Evolutionary conservation across 2,329 filamentous ascomycete species (phyloP), one percentile per base, ranked within the genome.

Genomic region (Fusarium veterinarium): DNA sequence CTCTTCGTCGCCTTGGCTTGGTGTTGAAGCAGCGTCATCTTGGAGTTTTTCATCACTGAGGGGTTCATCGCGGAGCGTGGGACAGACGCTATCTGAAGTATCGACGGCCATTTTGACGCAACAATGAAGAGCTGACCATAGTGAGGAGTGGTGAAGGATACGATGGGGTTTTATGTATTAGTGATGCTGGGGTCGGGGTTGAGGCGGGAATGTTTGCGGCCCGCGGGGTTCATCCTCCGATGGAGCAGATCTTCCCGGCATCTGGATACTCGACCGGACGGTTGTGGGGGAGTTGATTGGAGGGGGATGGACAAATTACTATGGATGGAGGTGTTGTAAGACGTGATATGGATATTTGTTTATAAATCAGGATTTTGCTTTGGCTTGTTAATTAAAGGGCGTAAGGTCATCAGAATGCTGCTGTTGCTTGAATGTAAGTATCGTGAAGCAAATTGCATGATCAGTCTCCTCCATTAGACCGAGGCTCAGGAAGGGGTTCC

Each of bases 151-250:
- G 17, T 5, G 40, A 12, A 11, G 12, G 4, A 8, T 11, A 8
- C 8, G 8, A 25, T 53, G 6, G 30, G 16, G 14, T 53, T 71
- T 72, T 46, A 25, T 72, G 58, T 70, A 65, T 60, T 48, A 35
- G 41, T 41, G n/a, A 30, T 44, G 33, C 52, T 25, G 38, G 35
- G 53, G n/a, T 31, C 40, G 41, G 33, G 49, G 46, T 38, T 19
- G 52, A 49, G 31, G 41, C n/a, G 48, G 37, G 17, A 25, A 33
- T 46, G 41, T 35, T 60, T 60, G 58, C 58, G 58, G 58, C 37
- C 58, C 57, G 69, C 67, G 69, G 71, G 71, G 71, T 68, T 73
- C 40, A 58, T 38, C 53, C 57, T 67, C 71, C 69, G 69, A 53
- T 37, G 40, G 38, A 58, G 68, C 28, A 31, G 45, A 66, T 65